These are phyloP conservation scores for Xanthoparmelia taractica DNA, from an alignment of 495 filamentous ascomycete species.

Conservation along the genomic window DNA sequence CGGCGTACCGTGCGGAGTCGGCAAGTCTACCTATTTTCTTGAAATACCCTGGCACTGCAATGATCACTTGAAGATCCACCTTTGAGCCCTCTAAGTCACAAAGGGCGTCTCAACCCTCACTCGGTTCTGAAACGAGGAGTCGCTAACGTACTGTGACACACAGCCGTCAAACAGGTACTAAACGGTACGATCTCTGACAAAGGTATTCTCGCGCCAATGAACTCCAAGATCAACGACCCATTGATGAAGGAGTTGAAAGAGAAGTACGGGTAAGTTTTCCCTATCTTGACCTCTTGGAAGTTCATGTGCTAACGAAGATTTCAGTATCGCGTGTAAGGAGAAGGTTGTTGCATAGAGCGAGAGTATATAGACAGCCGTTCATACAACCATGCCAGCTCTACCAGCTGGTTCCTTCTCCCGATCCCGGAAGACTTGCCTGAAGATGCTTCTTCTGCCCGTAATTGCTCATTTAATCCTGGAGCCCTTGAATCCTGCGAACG, in stretches of 20 bases:
- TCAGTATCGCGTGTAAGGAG: background rate
- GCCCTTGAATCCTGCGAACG: too few species aligned
- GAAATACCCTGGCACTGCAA: background rate
- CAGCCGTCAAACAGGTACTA: too few species aligned
- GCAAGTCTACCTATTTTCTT: background rate
- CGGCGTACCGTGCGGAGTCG: constrained; percentile 50
- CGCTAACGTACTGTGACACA: too few species aligned
- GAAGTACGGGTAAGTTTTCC: constrained; percentile 42
- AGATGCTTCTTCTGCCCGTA: background rate
- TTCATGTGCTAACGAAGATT: background rate
- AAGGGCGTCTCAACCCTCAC: too few species aligned
- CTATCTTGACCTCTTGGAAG: background rate
- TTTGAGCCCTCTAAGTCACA: too few species aligned
- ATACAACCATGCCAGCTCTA: background rate
- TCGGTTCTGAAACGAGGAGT: too few species aligned
- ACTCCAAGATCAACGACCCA: too few species aligned
- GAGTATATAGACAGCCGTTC: background rate
- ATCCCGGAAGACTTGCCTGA: background rate
- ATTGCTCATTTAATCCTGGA: background rate
- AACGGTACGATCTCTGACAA: too few species aligned
- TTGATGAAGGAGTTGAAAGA: constrained; percentile 42
- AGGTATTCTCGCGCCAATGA: too few species aligned
- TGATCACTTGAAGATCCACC: too few species aligned
- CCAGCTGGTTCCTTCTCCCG: background rate
- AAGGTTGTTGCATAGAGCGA: background rate